Conservation (phyloP, 164 flowering plant genomes). For the Echeveria elegans region DNA sequence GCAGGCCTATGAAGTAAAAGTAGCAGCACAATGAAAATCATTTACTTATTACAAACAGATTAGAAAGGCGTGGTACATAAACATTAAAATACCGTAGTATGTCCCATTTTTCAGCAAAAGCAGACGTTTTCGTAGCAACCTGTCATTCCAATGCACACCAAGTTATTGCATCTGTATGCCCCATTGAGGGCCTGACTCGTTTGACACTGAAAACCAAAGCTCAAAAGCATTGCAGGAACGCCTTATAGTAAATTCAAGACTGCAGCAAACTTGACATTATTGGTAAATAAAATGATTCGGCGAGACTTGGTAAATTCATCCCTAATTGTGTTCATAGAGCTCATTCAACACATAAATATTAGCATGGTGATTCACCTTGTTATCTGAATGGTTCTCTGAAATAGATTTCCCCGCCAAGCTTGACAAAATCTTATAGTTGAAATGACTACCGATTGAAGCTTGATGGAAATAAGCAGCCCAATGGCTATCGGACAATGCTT, state of each 20-base stretch:
- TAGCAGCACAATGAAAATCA: neutral
- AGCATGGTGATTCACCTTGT: slow-evolving; percentile 33
- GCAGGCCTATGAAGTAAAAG: slow-evolving; percentile 35
- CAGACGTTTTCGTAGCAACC: neutral
- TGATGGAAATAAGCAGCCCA: slow-evolving; percentile 97
- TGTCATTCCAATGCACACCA: neutral
- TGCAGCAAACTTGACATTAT: neutral
- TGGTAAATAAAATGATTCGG: neutral
- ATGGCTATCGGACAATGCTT: slow-evolving; percentile 42
- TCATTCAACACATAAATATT: neutral
- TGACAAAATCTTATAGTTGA: slow-evolving; percentile 41
- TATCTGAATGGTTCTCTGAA: slow-evolving; percentile 12
- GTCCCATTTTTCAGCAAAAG: neutral
- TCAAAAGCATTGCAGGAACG: neutral
- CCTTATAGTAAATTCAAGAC: neutral
- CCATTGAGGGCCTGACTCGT: neutral
- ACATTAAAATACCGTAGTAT: neutral
- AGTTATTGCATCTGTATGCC: neutral
- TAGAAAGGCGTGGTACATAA: neutral
- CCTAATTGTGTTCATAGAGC: neutral
- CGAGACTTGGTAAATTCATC: neutral
- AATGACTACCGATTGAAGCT: slow-evolving; percentile 75
- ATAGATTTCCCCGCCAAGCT: slow-evolving; percentile 23
- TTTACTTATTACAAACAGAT: neutral
- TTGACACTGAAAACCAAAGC: neutral